Evolutionary conservation across 2,329 filamentous ascomycete genomes (phyloP), one percentile per base, ranked within the genome.

Genomic region (Colletotrichum nymphaeae): DNA sequence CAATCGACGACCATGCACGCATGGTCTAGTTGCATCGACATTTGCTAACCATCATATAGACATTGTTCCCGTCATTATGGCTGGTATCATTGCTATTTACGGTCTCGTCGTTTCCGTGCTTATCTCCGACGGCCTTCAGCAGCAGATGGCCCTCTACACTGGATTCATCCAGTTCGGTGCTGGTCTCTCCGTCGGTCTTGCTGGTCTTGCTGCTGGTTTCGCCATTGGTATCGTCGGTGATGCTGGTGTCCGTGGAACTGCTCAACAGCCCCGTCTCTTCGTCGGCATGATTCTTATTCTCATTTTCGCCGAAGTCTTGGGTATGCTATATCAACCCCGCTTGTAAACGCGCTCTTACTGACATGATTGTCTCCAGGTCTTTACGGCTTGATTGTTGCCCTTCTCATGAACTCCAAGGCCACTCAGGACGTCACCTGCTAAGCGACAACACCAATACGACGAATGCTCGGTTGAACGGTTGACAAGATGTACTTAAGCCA

Each of bases 71-170:
- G 97, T 98, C 86, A 98, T 99, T 92, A 99, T 99, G 97, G 97
- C 97, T 90, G 97, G 97, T 98, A 99, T 99, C 87, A 98, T 99
- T 87, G 97, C 95, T 93, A 98, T 99, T 86, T 99, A 97, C 88
- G 94, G 94, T 80, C 90, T 97, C 77, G 94, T 97, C 86, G 94
- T 96, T 75, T 95, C 94, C 22, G 94, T 97, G 83, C 87, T 97
- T 81, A 95, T 97, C 82, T 95, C 94, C 81, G 93, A 95, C 83
- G 92, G 91, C 79, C 88, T 97, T 76, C 89, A 88, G 79, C 93
- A 96, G 85, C 83, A 90, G 76, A 86, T 93, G 75, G 88, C 94
- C 74, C 89, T 97, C 75, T 96, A 93, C 86, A 95, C 93, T 69
- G 92, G 93, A 74, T 95, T 96, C 87, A 94, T 96, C 80, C 94